phyloP scores from a whole-genome alignment of 2,329 filamentous ascomycete species.

The Leptoxyphium fumago region DNA sequence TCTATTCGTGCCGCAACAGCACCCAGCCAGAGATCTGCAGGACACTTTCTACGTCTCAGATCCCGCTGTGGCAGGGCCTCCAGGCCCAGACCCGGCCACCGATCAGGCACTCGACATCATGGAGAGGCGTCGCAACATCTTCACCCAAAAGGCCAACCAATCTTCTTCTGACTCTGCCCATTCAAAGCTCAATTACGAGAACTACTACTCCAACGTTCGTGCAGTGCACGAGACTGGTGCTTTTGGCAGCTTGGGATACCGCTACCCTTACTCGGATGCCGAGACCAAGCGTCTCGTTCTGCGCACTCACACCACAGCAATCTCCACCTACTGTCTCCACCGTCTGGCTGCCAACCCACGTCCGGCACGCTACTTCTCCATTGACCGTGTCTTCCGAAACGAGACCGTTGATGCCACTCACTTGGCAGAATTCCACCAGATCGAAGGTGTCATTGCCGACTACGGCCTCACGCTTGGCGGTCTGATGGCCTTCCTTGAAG shows the following conservation, averaged over 20 bases:
- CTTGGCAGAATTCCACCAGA: constrained; percentile 94
- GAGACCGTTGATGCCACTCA: constrained; percentile 96
- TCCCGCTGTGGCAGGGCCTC: constrained; percentile 57
- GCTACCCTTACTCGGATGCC: constrained; percentile 81
- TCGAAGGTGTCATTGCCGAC: constrained; percentile 96
- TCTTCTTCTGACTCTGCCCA: constrained; percentile 8
- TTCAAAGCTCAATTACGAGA: constrained; percentile 49
- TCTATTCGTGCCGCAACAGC: constrained; percentile 93
- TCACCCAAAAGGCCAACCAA: constrained; percentile 38
- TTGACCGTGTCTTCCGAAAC: constrained; percentile 95
- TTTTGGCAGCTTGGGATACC: constrained; percentile 89
- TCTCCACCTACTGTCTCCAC: constrained; percentile 81
- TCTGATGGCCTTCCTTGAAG: constrained; percentile 84
- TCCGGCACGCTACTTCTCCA: constrained; percentile 92
- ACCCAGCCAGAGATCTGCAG: constrained; percentile 91
- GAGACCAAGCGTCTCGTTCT: constrained; percentile 80
- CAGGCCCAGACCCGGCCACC: constrained; percentile 39
- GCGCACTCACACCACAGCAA: constrained; percentile 88
- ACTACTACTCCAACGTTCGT: constrained; percentile 79
- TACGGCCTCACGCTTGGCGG: constrained; percentile 86
- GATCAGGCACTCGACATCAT: constrained; percentile 34
- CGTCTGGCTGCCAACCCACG: constrained; percentile 72
- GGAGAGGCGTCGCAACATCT: constrained; percentile 33
- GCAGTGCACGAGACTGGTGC: constrained; percentile 82
- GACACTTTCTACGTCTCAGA: constrained; percentile 98